These are phyloP conservation scores for Fusarium acutatum DNA, from an alignment of 2,329 filamentous ascomycete species.

Conservation along the genomic window DNA sequence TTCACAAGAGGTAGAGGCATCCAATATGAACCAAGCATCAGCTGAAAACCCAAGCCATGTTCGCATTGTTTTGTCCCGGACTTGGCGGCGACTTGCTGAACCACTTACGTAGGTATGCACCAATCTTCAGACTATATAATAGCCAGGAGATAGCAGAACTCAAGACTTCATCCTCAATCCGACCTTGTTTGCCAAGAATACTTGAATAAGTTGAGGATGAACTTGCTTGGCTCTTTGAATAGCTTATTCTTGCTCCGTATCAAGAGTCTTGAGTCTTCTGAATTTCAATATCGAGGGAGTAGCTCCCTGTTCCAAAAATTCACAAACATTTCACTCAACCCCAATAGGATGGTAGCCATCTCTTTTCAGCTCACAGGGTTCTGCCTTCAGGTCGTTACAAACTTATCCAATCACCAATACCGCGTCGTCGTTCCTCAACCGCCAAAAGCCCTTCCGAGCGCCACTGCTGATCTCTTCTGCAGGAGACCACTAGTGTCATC, in stretches of 20 bases:
- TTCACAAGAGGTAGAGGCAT: neutral
- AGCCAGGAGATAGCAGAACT: neutral
- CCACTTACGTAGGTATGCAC: neutral
- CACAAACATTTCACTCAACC: neutral
- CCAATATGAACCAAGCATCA: neutral
- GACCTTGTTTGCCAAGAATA: neutral
- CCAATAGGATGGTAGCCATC: neutral
- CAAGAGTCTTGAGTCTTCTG: neutral
- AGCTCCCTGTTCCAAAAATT: neutral
- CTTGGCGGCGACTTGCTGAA: neutral
- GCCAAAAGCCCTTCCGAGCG: slow-evolving; percentile 16
- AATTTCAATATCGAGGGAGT: neutral
- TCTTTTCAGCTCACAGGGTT: slow-evolving; percentile 18
- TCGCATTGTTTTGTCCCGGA: neutral
- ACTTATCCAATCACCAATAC: neutral
- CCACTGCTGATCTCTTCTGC: slow-evolving; percentile 33
- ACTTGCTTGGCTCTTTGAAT: neutral
- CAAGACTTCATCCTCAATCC: neutral
- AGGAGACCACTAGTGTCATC: slow-evolving; percentile 20
- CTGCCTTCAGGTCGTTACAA: neutral
- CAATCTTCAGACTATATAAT: neutral
- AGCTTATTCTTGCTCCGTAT: neutral
- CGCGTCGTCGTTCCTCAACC: neutral
- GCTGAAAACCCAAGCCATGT: neutral
- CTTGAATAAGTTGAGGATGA: neutral